These are phyloP conservation scores for Capronia epimyces DNA, from an alignment of 2,329 filamentous ascomycete genomes.

Conservation along the genomic window DNA sequence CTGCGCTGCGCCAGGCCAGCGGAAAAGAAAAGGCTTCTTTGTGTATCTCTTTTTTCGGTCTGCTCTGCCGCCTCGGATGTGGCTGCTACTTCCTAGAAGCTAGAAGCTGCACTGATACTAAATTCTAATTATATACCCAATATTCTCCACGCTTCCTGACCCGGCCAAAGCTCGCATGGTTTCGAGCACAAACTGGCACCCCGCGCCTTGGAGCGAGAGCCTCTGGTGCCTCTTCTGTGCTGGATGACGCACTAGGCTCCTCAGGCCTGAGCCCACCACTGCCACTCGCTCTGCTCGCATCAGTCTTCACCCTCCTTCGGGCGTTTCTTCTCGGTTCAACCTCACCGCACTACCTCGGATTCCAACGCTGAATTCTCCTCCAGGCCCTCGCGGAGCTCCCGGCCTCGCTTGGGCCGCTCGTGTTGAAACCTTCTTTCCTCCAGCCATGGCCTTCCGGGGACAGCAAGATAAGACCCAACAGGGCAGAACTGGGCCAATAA, in stretches of 20 bases:
- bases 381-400: not conserved
- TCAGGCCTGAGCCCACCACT: no score
- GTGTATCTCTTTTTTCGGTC: not conserved
- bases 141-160: no score
- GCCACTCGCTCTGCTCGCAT: not conserved
- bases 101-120: no score
- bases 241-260: no score
- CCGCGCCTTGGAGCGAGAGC: not conserved
- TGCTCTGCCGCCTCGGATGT: no score
- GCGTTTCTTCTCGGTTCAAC: not conserved
- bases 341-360: not conserved
- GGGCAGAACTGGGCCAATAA: slow-evolving; percentile 1
- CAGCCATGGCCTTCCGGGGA: not conserved
- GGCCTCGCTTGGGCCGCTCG: slow-evolving; percentile 9
- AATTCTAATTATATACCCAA: no score
- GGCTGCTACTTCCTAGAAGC: no score
- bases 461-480: not conserved
- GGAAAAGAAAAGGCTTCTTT: not conserved
- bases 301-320: slow-evolving; percentile 4
- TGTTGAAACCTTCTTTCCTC: slow-evolving; percentile 1
- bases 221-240: no score
- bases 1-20: not conserved
- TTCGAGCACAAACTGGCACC: not conserved
- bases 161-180: not conserved
- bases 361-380: not conserved